Conservation (phyloP, 257 asterid species). For the Pogostemon cablin region DNA sequence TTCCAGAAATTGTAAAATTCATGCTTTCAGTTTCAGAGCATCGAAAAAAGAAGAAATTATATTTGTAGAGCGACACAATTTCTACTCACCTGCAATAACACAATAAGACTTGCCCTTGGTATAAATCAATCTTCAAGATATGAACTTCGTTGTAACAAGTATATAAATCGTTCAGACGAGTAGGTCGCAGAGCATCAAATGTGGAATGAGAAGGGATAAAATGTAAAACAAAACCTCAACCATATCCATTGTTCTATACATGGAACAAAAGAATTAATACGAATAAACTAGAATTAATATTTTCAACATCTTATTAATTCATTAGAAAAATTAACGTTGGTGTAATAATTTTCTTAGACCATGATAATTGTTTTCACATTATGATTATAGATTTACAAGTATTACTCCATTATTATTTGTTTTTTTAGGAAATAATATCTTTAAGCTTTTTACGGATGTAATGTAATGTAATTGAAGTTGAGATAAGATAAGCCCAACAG, state of each 20-base stretch:
- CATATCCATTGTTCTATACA: not conserved
- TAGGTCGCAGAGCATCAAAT: slow-evolving; percentile 26
- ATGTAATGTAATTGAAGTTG: too few species aligned
- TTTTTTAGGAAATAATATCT: too few species aligned
- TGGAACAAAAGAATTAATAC: not conserved
- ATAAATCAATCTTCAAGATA: not conserved
- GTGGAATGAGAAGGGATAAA: not conserved
- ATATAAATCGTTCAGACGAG: slow-evolving; percentile 32
- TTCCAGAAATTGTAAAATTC: not conserved
- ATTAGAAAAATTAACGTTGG: too few species aligned
- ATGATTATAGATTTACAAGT: too few species aligned
- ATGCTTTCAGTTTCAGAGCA: not conserved
- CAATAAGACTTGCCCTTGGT: not conserved
- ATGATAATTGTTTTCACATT: too few species aligned
- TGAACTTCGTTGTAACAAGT: slow-evolving; percentile 13
- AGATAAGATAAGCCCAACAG: too few species aligned
- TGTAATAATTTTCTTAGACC: too few species aligned
- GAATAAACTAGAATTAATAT: not conserved
- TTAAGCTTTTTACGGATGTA: too few species aligned
- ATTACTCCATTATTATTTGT: too few species aligned
- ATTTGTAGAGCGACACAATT: not conserved
- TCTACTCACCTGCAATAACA: not conserved
- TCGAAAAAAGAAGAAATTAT: not conserved
- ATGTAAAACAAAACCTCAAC: slow-evolving; percentile 16
- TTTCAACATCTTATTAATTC: not conserved